Conservation (phyloP, 495 filamentous ascomycete genomes). For the Opeltia flavorubescens region DNA sequence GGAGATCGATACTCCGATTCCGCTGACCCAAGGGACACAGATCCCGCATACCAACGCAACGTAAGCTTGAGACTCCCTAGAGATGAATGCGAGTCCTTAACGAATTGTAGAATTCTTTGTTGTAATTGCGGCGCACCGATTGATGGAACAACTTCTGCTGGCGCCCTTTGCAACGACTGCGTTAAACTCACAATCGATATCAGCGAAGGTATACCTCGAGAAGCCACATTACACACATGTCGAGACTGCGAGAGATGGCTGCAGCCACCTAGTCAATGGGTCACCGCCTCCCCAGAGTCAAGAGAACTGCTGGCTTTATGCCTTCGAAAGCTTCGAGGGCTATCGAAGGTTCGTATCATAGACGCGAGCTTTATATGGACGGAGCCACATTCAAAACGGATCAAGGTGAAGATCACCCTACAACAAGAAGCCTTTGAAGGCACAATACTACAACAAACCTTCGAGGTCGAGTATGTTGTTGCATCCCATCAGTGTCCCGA, state of each 20-base stretch:
- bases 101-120: constrained; percentile 59
- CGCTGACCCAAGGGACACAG: constrained; percentile 33
- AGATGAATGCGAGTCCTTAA: constrained; percentile 9
- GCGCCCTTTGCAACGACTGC: constrained; percentile 87
- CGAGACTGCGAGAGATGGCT: constrained; percentile 90
- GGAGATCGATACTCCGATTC: constrained; percentile 53
- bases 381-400: constrained; percentile 80
- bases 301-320: constrained; percentile 84
- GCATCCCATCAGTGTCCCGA: constrained; percentile 82
- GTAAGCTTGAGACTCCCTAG: constrained; percentile 29
- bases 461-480: constrained; percentile 86
- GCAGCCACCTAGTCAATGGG: constrained; percentile 73
- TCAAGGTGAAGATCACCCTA: constrained; percentile 87
- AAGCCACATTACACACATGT: constrained; percentile 72
- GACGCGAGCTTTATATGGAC: constrained; percentile 98
- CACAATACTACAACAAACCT: constrained; percentile 79
- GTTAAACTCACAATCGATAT: constrained; percentile 87
- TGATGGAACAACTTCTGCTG: constrained; percentile 72
- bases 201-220: constrained; percentile 78
- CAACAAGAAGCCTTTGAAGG: constrained; percentile 63
- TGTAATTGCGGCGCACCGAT: constrained; percentile 92
- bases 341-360: constrained; percentile 78
- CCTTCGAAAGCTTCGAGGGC: constrained; percentile 62
- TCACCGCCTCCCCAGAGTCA: constrained; percentile 67
- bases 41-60: constrained; percentile 41